Base-by-base conservation (phyloP, 805 yeast species). In the Maudiozyma bulderi region DNA sequence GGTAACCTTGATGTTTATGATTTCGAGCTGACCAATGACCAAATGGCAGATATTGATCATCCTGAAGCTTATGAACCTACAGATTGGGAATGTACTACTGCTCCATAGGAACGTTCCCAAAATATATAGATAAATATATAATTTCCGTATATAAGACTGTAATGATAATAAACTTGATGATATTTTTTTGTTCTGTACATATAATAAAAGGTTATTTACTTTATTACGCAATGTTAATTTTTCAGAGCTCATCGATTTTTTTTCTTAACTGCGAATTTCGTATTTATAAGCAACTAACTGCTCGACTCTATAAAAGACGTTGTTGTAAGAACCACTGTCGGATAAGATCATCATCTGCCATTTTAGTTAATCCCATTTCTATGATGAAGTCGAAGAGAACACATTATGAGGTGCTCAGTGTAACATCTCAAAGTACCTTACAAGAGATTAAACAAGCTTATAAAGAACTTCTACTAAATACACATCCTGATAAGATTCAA, bases 401-500 rank as follows among this genome's bases (percentile, higher is more conserved):
- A 0, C 72, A 77, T 58, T 86, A 86, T 58, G 80, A 77, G 40
- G 61, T 82, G 0, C 71, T 88, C n/a, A 82, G 76, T 0, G 67
- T 84, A 1, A 58, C 64, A 0, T 65, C 71, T 2, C 60, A 65
- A 3, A 74, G 77, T 3, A 51, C 65, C 20, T 51, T 48, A 0
- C 55, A 48, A 0, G 77, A 74, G 11, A 72, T 90, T 30, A 81
- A 78, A 53, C 60, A 62, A 8, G 90, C 95, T 0, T 91, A 90
- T 62, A 76, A 74, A 49, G 68, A 63, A 34, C 75, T 75, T 13
- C 72, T 91, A 6, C 69, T 91, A 1, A 59, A 63, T 3, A 64
- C 76, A 2, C 98, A 91, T 64, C 98, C 98, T 1, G 98, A 91
- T 62, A 90, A 89, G 57, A 14, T 38, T 3, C 39, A 46, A 39